Base-by-base conservation (phyloP, 164 flowering plant species). In the Macadamia integrifolia region DNA sequence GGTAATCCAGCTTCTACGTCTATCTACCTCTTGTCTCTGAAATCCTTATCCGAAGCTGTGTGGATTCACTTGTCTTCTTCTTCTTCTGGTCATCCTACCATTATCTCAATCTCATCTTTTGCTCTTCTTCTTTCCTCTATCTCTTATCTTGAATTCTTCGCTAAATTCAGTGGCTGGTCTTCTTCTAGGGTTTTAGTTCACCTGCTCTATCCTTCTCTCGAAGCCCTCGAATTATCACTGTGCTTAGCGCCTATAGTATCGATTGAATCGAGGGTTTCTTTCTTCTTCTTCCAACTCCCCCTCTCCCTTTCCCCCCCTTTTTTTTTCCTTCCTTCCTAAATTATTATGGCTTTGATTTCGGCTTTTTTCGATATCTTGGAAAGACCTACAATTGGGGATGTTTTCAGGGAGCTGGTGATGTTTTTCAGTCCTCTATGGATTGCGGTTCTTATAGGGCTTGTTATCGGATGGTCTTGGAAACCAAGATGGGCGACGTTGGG, bases 381-480 rank as follows among this genome's bases (percentile, higher is more conserved):
- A 53, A 74, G 79, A 65, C 86, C 87, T 61, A 73, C 84, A 14
- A 67, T 79, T 31, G 77, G 76, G 58, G 84, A 82, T 72, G 83
- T 80, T 12, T 28, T 84, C 52, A 29, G 52, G 50, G 92, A 87
- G 74, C 72, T 89, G 46, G 6, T 82, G 58, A 30, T 77, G 72
- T 77, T 82, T 49, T 61, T 81, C 46, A 80, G 82, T 6, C 93
- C 92, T 60, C 57, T 92, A 7, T 87, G 91, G 93, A 60, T 82
- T 61, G 90, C 93, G 17, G 81, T 87, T 50, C 43, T 85, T 60
- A 78, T 86, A 29, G 96, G 98, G 58, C 81, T 92, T 48, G 30
- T 87, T 68, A 83, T 92, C 60, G 98, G 96, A 0, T 92, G 98
- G 98, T 65, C 81, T 2, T 92, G 97, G 97, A 89, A 75, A 69